phyloP scores from a whole-genome alignment of 1,284 basidiomycete genomes.

The Vanrija sp. region DNA sequence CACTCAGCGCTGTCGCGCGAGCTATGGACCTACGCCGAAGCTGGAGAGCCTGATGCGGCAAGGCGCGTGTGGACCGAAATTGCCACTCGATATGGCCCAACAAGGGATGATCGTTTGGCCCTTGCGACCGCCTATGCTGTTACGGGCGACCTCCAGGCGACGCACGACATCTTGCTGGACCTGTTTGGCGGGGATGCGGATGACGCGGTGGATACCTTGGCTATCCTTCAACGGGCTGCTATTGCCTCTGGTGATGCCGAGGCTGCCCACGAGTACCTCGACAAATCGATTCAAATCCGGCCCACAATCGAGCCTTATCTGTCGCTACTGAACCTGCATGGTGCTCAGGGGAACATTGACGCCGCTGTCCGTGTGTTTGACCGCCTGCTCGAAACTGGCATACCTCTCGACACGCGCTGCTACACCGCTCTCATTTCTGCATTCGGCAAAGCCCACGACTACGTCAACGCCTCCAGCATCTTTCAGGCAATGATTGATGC shows the following conservation, averaged over 20 bases:
- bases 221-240: constrained; percentile 20
- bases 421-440: constrained; percentile 69
- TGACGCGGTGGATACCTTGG: constrained; percentile 6
- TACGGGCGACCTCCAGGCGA: constrained; percentile 1
- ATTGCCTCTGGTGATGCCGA: constrained; percentile 18
- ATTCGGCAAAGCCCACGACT: constrained; percentile 64
- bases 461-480: constrained; percentile 62
- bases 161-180: neutral
- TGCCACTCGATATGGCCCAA: constrained; percentile 4
- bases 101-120: neutral
- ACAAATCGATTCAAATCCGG: constrained; percentile 6
- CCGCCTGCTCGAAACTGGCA: constrained; percentile 58
- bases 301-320: constrained; percentile 41
- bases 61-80: constrained; percentile 7
- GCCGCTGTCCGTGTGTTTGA: constrained; percentile 59
- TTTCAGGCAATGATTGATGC: constrained; percentile 53
- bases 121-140: constrained; percentile 5
- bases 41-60: constrained; percentile 4
- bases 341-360: constrained; percentile 57
- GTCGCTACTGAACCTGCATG: constrained; percentile 61
- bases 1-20: constrained; percentile 11
- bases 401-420: constrained; percentile 56
- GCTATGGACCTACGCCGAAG: constrained; percentile 8
- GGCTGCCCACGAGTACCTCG: constrained; percentile 13
- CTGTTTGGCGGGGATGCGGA: neutral